phyloP scores from a whole-genome alignment of 306 rosid genomes.

The Trifolium subterraneum region DNA sequence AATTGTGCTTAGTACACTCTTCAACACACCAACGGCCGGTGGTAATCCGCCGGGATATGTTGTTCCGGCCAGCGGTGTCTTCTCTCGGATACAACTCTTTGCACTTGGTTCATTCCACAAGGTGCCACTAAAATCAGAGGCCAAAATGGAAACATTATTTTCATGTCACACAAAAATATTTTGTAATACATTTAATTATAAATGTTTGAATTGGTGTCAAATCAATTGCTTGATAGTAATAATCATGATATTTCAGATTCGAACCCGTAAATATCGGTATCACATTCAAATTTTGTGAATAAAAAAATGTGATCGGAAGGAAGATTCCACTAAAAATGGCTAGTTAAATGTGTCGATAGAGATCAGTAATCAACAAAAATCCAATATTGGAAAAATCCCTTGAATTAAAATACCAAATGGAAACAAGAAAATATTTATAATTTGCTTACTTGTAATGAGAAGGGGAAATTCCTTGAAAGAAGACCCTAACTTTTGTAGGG shows the following conservation, averaged over 20 bases:
- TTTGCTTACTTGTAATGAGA: slow-evolving; percentile 88
- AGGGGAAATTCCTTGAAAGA: slow-evolving; percentile 96
- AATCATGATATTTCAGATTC: not conserved
- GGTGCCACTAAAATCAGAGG: slow-evolving; percentile 60
- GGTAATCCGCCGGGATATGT: slow-evolving; percentile 78
- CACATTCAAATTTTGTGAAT: too few species aligned
- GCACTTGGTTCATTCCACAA: slow-evolving; percentile 76
- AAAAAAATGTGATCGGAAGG: too few species aligned
- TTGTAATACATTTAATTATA: slow-evolving; percentile 6
- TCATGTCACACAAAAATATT: slow-evolving; percentile 12
- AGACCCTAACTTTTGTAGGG: slow-evolving; percentile 59
- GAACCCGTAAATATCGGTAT: too few species aligned
- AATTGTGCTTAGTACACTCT: slow-evolving; percentile 58
- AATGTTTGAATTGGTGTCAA: not conserved
- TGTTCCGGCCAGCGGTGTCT: slow-evolving; percentile 62
- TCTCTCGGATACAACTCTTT: slow-evolving; percentile 63
- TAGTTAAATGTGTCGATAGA: too few species aligned
- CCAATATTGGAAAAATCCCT: not conserved
- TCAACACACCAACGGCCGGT: slow-evolving; percentile 63
- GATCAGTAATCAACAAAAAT: not conserved
- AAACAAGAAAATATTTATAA: not conserved
- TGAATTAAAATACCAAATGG: not conserved
- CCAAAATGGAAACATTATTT: slow-evolving; percentile 1
- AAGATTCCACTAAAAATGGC: not conserved
- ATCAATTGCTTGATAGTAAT: not conserved